Evolutionary conservation across 768 basidiomycete genomes (phyloP).

Genomic region (Mycena rosella): DNA sequence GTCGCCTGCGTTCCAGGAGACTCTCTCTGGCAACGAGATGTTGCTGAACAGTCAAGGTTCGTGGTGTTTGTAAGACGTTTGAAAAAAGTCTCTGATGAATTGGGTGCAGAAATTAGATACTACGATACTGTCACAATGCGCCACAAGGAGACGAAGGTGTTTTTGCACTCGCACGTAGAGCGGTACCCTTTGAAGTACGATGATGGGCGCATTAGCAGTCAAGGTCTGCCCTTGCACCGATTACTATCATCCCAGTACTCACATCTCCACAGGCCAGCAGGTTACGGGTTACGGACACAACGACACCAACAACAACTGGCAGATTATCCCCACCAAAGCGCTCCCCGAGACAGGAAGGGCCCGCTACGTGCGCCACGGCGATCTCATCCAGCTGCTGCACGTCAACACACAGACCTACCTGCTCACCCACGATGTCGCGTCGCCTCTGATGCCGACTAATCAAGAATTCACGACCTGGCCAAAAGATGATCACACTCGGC

Average conservation of each 20-base stretch:
- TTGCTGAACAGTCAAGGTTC: conserved; percentile 91
- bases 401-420: conserved; percentile 86
- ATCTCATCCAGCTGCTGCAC: conserved; percentile 91
- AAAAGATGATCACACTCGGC: conserved; percentile 79
- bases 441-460: conserved; percentile 96
- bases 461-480: conserved; percentile 97
- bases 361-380: conserved; percentile 90
- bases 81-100: background rate
- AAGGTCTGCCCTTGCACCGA: conserved; percentile 63
- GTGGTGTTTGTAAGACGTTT: conserved; percentile 27
- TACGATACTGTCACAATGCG: conserved; percentile 88
- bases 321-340: conserved; percentile 94
- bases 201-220: conserved; percentile 94
- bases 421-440: conserved; percentile 97
- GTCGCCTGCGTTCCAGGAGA: conserved; percentile 99
- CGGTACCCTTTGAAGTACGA: conserved; percentile 94
- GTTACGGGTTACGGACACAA: conserved; percentile 96
- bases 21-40: conserved; percentile 91
- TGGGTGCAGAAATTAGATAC: conserved; percentile 86
- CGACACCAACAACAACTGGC: conserved; percentile 96
- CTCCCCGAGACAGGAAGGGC: conserved; percentile 95
- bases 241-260: background rate
- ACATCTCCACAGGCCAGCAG: conserved; percentile 79
- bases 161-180: conserved; percentile 93
- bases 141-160: conserved; percentile 95